Conservation (phyloP, 2,329 filamentous ascomycete genomes). For the Alternaria burnsii region DNA sequence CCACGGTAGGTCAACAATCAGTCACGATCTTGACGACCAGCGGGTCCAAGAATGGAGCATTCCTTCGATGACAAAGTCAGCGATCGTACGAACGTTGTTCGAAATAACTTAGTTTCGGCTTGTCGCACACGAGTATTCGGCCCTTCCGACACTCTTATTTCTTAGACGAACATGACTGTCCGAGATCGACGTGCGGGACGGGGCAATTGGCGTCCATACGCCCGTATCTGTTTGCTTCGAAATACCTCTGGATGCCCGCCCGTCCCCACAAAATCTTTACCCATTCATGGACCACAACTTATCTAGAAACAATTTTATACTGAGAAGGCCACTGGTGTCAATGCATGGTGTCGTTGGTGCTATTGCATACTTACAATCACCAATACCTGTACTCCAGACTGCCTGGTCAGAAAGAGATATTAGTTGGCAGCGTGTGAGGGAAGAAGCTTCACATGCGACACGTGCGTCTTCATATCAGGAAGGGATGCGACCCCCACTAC, state of each 20-base stretch:
- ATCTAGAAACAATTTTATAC: background rate
- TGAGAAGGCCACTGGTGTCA: background rate
- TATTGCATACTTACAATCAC: background rate
- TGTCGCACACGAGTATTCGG: slow-evolving; percentile 1
- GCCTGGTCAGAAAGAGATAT: slow-evolving; percentile 2
- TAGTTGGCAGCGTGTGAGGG: background rate
- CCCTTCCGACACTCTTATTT: slow-evolving; percentile 1
- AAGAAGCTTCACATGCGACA: background rate
- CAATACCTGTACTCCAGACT: background rate
- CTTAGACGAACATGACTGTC: slow-evolving; percentile 2
- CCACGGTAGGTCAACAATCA: background rate
- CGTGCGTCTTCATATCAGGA: background rate
- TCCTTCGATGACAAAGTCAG: background rate
- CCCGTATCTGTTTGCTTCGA: background rate
- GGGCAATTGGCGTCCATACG: slow-evolving; percentile 1
- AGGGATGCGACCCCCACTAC: background rate
- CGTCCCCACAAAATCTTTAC: background rate
- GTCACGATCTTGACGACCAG: background rate
- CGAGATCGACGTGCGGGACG: slow-evolving; percentile 1
- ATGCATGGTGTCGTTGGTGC: background rate
- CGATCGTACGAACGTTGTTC: background rate
- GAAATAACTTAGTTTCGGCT: slow-evolving; percentile 9
- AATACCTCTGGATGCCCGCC: background rate
- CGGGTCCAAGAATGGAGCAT: background rate
- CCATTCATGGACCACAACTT: background rate